Evolutionary conservation across 2,329 filamentous ascomycete genomes (phyloP).

Genomic region (Fusarium aywerte): DNA sequence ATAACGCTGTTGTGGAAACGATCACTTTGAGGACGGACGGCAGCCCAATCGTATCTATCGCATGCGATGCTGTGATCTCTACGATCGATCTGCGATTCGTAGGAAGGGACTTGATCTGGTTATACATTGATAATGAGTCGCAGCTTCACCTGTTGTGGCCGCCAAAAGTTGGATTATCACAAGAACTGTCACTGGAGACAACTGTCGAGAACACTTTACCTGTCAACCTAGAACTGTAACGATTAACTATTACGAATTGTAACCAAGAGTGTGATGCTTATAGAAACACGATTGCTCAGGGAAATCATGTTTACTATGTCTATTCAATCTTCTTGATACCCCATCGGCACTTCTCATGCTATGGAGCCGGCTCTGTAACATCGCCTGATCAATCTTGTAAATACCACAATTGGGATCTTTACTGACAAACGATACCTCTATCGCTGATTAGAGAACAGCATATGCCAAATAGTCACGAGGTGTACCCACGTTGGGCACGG

Average conservation of each 20-base stretch:
- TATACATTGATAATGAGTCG: constrained; percentile 5
- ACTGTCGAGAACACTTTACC: neutral
- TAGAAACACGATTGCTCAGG: neutral
- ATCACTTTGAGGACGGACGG: constrained; percentile 9
- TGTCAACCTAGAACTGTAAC: neutral
- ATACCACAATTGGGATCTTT: constrained; percentile 6
- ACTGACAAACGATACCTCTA: neutral
- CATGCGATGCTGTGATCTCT: constrained; percentile 4
- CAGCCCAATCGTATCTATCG: constrained; percentile 16
- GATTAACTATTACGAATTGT: constrained; percentile 1
- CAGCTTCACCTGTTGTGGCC: neutral
- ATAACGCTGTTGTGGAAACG: constrained; percentile 15
- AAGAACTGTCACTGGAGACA: neutral
- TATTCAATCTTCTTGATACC: constrained; percentile 22
- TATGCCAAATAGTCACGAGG: constrained; percentile 3
- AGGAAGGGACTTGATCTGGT: constrained; percentile 4
- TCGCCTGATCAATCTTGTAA: constrained; percentile 3
- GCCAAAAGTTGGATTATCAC: neutral
- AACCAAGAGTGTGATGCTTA: neutral
- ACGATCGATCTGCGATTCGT: constrained; percentile 15
- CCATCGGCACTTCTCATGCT: constrained; percentile 16
- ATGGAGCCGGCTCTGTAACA: constrained; percentile 10
- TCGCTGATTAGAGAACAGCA: constrained; percentile 1
- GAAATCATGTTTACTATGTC: constrained; percentile 14
- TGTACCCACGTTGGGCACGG: constrained; percentile 12